Conservation (phyloP, 2,329 filamentous ascomycete genomes). For the Phialemonium atrogriseum region DNA sequence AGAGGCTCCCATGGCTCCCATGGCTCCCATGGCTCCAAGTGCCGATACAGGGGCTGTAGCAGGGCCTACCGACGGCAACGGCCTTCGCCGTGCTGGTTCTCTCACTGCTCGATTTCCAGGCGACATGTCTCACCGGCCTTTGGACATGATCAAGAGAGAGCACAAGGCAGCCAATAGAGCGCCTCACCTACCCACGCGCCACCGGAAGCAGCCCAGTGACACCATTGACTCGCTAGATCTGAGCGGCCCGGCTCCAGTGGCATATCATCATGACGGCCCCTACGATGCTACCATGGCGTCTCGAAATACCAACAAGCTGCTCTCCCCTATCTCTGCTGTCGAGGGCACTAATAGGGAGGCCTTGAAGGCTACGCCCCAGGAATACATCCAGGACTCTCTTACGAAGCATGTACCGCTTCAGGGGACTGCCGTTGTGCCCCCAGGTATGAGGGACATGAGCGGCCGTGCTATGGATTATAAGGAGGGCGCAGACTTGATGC, state of each 20-base stretch:
- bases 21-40: neutral
- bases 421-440: slow-evolving; percentile 68
- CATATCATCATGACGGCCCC: slow-evolving; percentile 85
- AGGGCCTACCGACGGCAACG: slow-evolving; percentile 4
- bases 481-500: slow-evolving; percentile 82
- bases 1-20: slow-evolving; percentile 1
- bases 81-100: slow-evolving; percentile 26
- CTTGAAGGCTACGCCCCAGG: slow-evolving; percentile 68
- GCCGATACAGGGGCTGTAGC: slow-evolving; percentile 4
- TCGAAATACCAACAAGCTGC: slow-evolving; percentile 56
- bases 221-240: slow-evolving; percentile 73
- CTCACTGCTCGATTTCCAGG: slow-evolving; percentile 52
- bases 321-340: slow-evolving; percentile 71
- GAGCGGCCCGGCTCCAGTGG: slow-evolving; percentile 33
- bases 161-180: slow-evolving; percentile 57
- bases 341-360: slow-evolving; percentile 65
- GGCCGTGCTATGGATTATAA: slow-evolving; percentile 70
- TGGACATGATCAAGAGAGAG: slow-evolving; percentile 58
- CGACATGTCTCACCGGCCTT: slow-evolving; percentile 56
- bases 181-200: slow-evolving; percentile 57
- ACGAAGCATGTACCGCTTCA: slow-evolving; percentile 69
- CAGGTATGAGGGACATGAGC: slow-evolving; percentile 58
- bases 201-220: slow-evolving; percentile 62
- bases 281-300: slow-evolving; percentile 76
- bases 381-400: slow-evolving; percentile 69